Conservation (phyloP, 805 yeast species). For the Torulaspora delbrueckii region DNA sequence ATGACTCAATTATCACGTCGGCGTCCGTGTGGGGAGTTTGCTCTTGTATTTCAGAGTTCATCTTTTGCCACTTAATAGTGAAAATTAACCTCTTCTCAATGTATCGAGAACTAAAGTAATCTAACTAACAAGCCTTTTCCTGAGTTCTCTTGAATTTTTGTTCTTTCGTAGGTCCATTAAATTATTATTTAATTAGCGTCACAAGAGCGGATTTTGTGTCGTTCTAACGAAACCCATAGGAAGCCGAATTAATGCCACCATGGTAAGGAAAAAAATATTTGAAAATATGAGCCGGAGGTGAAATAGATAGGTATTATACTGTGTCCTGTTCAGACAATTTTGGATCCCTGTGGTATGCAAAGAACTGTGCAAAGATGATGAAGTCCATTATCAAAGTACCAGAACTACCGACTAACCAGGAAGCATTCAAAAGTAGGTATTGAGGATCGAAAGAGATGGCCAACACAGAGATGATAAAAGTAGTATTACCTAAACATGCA, state of each 20-base stretch:
- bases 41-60: not conserved
- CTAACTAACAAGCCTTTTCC: not conserved
- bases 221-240: conserved; percentile 1
- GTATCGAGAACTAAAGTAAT: not conserved
- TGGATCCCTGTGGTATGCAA: conserved; percentile 48
- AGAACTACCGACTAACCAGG: conserved; percentile 88
- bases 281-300: not conserved
- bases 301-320: conserved; percentile 7
- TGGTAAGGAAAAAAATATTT: not conserved
- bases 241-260: not conserved
- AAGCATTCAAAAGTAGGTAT: conserved; percentile 74
- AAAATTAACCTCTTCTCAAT: not conserved
- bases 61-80: not conserved
- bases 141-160: not conserved
- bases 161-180: not conserved
- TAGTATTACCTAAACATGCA: conserved; percentile 90
- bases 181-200: conserved; percentile 2
- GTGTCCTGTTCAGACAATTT: conserved; percentile 1
- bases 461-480: conserved; percentile 82
- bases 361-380: conserved; percentile 79
- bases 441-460: conserved; percentile 64
- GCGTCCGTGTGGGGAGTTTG: not conserved
- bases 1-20: not conserved
- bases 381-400: conserved; percentile 86
- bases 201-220: conserved; percentile 5